Conservation (phyloP, 768 basidiomycete species). For the Boletus vermiculosoides region DNA sequence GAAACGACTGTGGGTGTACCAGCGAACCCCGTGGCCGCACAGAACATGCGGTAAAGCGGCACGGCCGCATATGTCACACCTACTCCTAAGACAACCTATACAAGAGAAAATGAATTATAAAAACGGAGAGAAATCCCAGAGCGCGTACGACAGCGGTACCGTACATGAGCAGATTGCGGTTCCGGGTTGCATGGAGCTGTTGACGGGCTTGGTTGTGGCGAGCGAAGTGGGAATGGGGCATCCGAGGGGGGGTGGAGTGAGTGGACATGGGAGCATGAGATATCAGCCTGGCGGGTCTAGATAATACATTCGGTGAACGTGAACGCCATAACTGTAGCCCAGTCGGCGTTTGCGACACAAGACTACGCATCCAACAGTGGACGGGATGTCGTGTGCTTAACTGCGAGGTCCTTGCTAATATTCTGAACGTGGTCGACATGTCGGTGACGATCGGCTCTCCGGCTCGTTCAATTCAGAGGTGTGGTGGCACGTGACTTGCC, state of each 20-base stretch:
- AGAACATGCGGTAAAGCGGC: conserved; percentile 96
- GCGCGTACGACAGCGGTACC: conserved; percentile 71
- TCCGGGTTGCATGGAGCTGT: conserved; percentile 53
- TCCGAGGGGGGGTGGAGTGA: conserved; percentile 1
- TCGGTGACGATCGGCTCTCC: neutral
- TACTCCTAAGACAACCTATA: conserved; percentile 70
- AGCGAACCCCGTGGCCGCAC: conserved; percentile 94
- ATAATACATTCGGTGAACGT: neutral
- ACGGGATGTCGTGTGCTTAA: neutral
- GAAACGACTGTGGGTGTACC: conserved; percentile 90
- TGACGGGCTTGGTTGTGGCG: conserved; percentile 35
- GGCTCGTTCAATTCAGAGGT: neutral
- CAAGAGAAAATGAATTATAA: conserved; percentile 1
- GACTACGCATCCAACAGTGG: neutral
- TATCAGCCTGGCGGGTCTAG: neutral
- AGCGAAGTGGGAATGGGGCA: conserved; percentile 1
- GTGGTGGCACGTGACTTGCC: conserved; percentile 19
- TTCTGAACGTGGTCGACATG: conserved; percentile 6
- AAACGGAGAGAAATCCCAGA: neutral
- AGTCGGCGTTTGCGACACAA: neutral
- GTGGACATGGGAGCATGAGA: conserved; percentile 15
- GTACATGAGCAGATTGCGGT: conserved; percentile 81
- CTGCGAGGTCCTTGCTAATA: neutral
- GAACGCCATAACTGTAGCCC: conserved; percentile 3
- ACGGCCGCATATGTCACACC: conserved; percentile 97